A percentile compares a stretch with the other conserved stretches of the same genome.
phyloP scores from a whole-genome alignment of 2,329 filamentous ascomycete species.

The Trichoderma cornu-damae region DNA sequence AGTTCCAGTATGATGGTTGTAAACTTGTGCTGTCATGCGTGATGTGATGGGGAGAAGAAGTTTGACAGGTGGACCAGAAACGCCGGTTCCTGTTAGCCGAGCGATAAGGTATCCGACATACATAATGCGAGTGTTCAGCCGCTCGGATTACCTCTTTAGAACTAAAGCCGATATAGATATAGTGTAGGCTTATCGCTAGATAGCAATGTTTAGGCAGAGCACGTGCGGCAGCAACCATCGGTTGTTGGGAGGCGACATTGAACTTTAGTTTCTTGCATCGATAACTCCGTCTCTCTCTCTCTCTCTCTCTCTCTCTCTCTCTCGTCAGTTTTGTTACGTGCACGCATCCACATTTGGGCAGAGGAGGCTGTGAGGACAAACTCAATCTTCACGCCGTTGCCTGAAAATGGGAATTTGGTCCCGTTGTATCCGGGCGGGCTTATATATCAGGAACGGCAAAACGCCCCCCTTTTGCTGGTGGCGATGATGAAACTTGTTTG shows the following conservation, averaged over 20 bases:
- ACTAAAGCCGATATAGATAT: background rate
- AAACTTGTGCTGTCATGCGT: too few relatives aligned
- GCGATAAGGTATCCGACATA: background rate
- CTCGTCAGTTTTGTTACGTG: too few relatives aligned
- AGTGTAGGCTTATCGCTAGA: background rate
- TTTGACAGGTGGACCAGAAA: conserved; percentile 16
- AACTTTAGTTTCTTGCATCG: too few relatives aligned
- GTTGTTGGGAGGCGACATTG: background rate
- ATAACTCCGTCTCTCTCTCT: too few relatives aligned
- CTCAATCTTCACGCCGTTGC: background rate
- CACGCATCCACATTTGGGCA: too few relatives aligned
- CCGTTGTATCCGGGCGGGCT: too few relatives aligned
- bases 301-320: too few relatives aligned
- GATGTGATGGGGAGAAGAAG: conserved; percentile 13
- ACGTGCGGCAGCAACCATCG: background rate
- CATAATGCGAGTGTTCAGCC: background rate
- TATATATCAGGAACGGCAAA: conserved; percentile 13
- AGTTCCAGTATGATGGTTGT: too few relatives aligned
- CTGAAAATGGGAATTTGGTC: background rate
- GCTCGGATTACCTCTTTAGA: conserved; percentile 9
- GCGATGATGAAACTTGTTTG: background rate
- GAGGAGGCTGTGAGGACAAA: too few relatives aligned
- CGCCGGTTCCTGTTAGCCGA: conserved; percentile 11
- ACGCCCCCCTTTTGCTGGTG: background rate
- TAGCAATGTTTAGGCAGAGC: too few relatives aligned